These are phyloP conservation scores for Stropharia rugosoannulata DNA, from an alignment of 768 basidiomycete genomes.

Conservation along the genomic window DNA sequence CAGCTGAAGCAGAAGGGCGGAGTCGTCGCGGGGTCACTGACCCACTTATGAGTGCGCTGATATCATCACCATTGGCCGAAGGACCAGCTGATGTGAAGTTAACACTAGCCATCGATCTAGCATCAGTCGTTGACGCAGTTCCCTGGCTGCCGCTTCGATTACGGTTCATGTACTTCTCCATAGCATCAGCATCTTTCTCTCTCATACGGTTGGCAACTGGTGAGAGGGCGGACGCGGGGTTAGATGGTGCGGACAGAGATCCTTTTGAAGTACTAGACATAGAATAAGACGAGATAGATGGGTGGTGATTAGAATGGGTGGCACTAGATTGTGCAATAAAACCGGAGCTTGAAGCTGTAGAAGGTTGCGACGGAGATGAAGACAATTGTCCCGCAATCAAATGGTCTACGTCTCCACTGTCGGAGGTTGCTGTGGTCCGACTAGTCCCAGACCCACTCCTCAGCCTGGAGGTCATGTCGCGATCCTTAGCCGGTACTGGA, in stretches of 20 bases:
- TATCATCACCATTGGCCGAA: constrained; percentile 55
- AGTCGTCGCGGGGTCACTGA: constrained; percentile 60
- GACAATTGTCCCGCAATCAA: constrained; percentile 52
- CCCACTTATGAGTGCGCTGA: constrained; percentile 47
- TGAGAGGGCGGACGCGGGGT: constrained; percentile 54
- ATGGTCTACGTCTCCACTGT: constrained; percentile 64
- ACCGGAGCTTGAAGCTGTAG: constrained; percentile 41
- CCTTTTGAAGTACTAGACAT: constrained; percentile 32
- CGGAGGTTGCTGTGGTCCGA: constrained; percentile 73
- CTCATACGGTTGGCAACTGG: constrained; percentile 80
- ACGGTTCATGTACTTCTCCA: constrained; percentile 81
- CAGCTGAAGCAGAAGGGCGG: constrained; percentile 76
- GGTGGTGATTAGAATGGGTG: constrained; percentile 23
- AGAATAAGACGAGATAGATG: constrained; percentile 24
- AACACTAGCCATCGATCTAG: constrained; percentile 60
- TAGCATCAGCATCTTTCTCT: constrained; percentile 83
- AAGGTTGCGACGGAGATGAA: constrained; percentile 62
- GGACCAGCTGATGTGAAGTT: constrained; percentile 47
- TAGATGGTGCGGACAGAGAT: constrained; percentile 34
- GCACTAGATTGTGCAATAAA: constrained; percentile 32
- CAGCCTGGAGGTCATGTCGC: constrained; percentile 50
- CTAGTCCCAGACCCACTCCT: constrained; percentile 83
- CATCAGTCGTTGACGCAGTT: constrained; percentile 65
- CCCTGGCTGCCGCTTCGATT: constrained; percentile 82
- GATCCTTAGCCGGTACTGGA: constrained; percentile 45